phyloP scores from a whole-genome alignment of 1,139 yeast genomes.

The Pichia sorboxylosa region DNA sequence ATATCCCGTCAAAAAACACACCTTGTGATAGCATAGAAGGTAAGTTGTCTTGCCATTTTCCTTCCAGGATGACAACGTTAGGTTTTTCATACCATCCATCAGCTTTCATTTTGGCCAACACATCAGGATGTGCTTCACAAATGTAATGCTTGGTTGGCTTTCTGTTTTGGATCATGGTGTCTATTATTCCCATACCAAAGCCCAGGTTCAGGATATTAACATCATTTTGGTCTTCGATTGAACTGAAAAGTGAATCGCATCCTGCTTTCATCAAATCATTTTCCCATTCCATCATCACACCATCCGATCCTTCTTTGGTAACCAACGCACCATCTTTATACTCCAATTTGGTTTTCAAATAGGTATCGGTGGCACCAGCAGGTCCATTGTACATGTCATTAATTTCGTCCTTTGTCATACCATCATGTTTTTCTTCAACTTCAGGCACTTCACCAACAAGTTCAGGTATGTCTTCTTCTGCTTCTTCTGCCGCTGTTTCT shows the following conservation, averaged over 20 bases:
- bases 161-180: slow-evolving; percentile 53
- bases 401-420: slow-evolving; percentile 4
- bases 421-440: slow-evolving; percentile 1
- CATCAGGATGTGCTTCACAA: slow-evolving; percentile 93
- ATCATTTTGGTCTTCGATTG: slow-evolving; percentile 29
- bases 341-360: slow-evolving; percentile 53
- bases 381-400: slow-evolving; percentile 31
- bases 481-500: slow-evolving; percentile 11
- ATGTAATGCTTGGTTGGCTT: slow-evolving; percentile 69
- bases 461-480: slow-evolving; percentile 13
- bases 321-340: slow-evolving; percentile 62
- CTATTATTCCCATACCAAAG: slow-evolving; percentile 95
- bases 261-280: slow-evolving; percentile 70
- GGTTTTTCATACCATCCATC: slow-evolving; percentile 82
- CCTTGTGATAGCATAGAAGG: slow-evolving; percentile 56
- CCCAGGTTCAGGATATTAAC: slow-evolving; percentile 69
- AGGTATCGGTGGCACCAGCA: slow-evolving; percentile 54
- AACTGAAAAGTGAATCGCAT: slow-evolving; percentile 52
- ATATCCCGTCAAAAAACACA: slow-evolving; percentile 73
- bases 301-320: slow-evolving; percentile 67
- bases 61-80: slow-evolving; percentile 65
- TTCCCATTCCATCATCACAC: slow-evolving; percentile 99
- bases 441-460: slow-evolving; percentile 16
- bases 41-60: slow-evolving; percentile 83
- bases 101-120: slow-evolving; percentile 46